Evolutionary conservation across 176 grass and related monocot species (phyloP), one percentile per base, ranked within the genome.

Genomic region (Musa itinerans): DNA sequence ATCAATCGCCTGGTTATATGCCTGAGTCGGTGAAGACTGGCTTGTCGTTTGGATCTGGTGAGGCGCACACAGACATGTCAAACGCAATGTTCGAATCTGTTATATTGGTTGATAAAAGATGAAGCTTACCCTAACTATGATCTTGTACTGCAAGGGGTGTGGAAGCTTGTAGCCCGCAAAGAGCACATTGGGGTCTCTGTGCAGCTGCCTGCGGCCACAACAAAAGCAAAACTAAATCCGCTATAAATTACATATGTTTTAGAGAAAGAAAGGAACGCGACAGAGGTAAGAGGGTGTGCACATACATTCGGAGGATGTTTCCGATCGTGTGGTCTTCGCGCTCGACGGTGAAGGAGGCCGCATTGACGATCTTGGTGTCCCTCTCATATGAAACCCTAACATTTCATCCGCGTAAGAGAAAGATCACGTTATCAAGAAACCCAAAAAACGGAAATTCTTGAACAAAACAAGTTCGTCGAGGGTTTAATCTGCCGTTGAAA

Each of bases 221-320:
- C 2, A 58, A 54, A 73, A 73, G 4, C 34, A 43, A 43, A 43
- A 6, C 34, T 43, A 43, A 43, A 43, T 43, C 34, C 34, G 34
- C 34, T 43, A 43, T 43, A 43, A 43, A 5, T 43, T 43, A 43
- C 34, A 43, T 43, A 43, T 43, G 34, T 43, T 43, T 6, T 0
- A 43, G 34, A 43, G 34, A 43, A 43, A 43, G 34, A 43, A 43
- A 43, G 34, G 4, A 43, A 43, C 34, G 34, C 34, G 34, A 43
- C 34, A 43, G 20, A 59, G 8, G 29, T 72, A 15, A 15, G 34
- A 70, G 74, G 12, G n/a, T 43, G 29, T 20, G 9, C 54, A 87
- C 85, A 87, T 87, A 87, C 85, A 87, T 87, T 24, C 85, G 81
- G 14, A 87, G 54, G 69, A 87, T 87, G 56, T 87, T 87, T 53